phyloP scores from a whole-genome alignment of 257 asterid species.

The Penstemon davidsonii region DNA sequence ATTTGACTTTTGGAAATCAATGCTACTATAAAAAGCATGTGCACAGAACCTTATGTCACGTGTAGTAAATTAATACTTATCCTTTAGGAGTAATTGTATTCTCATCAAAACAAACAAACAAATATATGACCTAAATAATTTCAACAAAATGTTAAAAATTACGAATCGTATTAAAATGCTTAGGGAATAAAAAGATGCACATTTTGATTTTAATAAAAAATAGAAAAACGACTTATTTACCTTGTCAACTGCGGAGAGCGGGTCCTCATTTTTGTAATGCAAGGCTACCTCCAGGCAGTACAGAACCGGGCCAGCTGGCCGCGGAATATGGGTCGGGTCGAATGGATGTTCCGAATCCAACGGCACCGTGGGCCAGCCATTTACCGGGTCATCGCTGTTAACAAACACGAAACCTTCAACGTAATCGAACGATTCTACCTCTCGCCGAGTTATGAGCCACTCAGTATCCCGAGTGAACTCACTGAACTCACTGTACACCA shows the following conservation, averaged over 20 bases:
- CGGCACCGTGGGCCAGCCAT: constrained; percentile 81
- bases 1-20: not conserved
- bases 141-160: no score
- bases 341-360: constrained; percentile 43
- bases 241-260: constrained; percentile 46
- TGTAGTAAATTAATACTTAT: no score
- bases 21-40: not conserved
- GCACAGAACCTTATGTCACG: no score
- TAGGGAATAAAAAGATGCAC: not conserved
- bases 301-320: constrained; percentile 63
- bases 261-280: constrained; percentile 50
- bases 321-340: constrained; percentile 53
- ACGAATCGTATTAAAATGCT: no score
- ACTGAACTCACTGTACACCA: constrained; percentile 75
- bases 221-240: constrained; percentile 33
- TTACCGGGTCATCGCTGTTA: constrained; percentile 72
- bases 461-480: constrained; percentile 81
- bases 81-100: no score
- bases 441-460: constrained; percentile 52
- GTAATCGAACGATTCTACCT: constrained; percentile 67
- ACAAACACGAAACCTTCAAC: constrained; percentile 84
- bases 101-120: no score
- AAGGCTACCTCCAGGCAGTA: constrained; percentile 86
- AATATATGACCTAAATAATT: no score
- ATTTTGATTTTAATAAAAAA: not conserved